phyloP scores from a whole-genome alignment of 169 alveolate genomes.

The Cryptosporidium canis region DNA sequence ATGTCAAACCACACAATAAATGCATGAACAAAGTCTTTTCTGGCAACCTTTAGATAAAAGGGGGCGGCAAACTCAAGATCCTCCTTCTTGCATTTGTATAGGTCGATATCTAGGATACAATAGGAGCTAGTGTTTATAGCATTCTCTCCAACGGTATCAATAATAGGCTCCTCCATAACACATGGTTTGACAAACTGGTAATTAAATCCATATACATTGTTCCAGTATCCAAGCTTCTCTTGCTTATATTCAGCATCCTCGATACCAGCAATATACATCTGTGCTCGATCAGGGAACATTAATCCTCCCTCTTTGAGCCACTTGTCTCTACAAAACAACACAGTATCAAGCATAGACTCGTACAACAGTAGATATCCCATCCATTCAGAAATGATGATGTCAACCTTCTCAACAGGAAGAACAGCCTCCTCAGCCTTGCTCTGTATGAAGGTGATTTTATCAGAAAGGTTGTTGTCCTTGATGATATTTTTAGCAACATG shows the following conservation, averaged over 20 bases:
- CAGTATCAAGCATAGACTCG: slow-evolving; percentile 97
- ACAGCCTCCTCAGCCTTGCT: slow-evolving; percentile 96
- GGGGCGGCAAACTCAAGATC: slow-evolving; percentile 92
- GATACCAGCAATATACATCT: slow-evolving; percentile 93
- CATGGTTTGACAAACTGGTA: slow-evolving; percentile 89
- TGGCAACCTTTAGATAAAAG: slow-evolving; percentile 78
- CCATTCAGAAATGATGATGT: slow-evolving; percentile 98
- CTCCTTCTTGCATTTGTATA: slow-evolving; percentile 88
- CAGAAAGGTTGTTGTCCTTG: slow-evolving; percentile 88
- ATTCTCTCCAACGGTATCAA: slow-evolving; percentile 90
- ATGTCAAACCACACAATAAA: slow-evolving; percentile 94
- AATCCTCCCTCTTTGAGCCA: slow-evolving; percentile 94
- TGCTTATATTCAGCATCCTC: slow-evolving; percentile 95
- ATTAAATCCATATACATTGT: slow-evolving; percentile 94
- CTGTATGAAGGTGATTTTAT: slow-evolving; percentile 91
- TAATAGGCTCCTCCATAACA: slow-evolving; percentile 94
- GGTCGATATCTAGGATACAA: slow-evolving; percentile 89
- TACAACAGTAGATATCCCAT: slow-evolving; percentile 98
- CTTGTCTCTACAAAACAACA: slow-evolving; percentile 95
- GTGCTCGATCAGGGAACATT: slow-evolving; percentile 96
- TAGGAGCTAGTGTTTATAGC: slow-evolving; percentile 87
- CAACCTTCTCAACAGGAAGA: slow-evolving; percentile 95
- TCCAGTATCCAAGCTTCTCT: slow-evolving; percentile 94
- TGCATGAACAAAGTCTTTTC: slow-evolving; percentile 89
- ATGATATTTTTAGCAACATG: slow-evolving; percentile 91